These are phyloP conservation scores for Tinospora cordifolia DNA, from an alignment of 164 flowering plant genomes.

Conservation along the genomic window DNA sequence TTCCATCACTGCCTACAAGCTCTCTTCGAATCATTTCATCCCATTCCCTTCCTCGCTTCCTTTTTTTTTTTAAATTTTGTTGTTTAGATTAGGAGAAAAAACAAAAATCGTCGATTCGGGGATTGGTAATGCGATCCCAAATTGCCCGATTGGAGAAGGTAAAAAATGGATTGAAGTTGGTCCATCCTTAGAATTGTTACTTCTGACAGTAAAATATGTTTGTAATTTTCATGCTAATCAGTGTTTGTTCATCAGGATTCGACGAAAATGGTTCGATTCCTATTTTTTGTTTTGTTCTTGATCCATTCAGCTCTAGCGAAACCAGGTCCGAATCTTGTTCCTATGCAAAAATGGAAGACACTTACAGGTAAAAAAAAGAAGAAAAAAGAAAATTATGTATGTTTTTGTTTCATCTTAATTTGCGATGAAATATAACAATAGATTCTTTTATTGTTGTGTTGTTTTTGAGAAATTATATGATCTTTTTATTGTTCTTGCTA, in stretches of 20 bases:
- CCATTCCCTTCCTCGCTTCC: neutral
- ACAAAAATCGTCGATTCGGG: neutral
- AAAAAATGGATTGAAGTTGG: neutral
- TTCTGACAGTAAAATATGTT: neutral
- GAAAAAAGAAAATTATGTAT: neutral
- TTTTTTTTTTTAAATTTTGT: neutral
- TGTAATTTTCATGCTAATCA: neutral
- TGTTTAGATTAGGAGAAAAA: neutral
- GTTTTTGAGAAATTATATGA: neutral
- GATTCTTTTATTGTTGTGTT: neutral
- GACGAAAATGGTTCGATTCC: slow-evolving; percentile 29
- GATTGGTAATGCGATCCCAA: neutral
- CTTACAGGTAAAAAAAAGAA: slow-evolving; percentile 34
- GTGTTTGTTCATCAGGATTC: slow-evolving; percentile 1
- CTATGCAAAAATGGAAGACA: slow-evolving; percentile 40
- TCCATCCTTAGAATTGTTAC: neutral
- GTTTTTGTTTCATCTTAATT: neutral
- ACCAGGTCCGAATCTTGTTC: neutral
- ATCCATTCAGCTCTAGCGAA: slow-evolving; percentile 30
- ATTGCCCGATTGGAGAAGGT: neutral
- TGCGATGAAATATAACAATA: neutral
- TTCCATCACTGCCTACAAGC: neutral
- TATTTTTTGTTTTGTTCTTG: slow-evolving; percentile 31
- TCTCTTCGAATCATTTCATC: neutral
- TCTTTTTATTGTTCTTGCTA: slow-evolving; percentile 2